Base-by-base conservation (phyloP, 257 asterid species). In the Datura wrightii region DNA sequence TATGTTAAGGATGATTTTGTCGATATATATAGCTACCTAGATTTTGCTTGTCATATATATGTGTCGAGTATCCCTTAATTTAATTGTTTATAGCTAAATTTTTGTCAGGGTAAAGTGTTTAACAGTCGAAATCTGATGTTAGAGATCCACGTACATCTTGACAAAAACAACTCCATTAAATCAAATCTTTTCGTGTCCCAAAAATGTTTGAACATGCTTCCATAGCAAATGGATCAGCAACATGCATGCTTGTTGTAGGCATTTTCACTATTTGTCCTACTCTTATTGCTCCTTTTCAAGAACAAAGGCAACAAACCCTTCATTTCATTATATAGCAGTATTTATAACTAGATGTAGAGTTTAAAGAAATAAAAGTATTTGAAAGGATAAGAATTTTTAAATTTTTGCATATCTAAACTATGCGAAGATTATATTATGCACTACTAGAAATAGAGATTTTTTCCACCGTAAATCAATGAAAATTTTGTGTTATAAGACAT, bases 181-280 rank as follows among this genome's bases (percentile, higher is more conserved):
- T 67, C 76, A 67, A 67, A 37, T 67, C 76, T 67, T 14, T 41
- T 37, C 50, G 76, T 67, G 76, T 67, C 52, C 50, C 50, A 67
- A 15, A 67, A 67, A 67, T 66, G 31, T 37, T 15, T 2, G 44
- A 60, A 37, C 24, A 37, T 37, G 65, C 65, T 58, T 58, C 65
- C 34, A 6, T 18, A 18, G 65, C 10, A 58, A 58, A 58, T 18
- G 31, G 65, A 18, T 58, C 65, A 58, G 65, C 34, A 58, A 58
- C 11, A 58, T 58, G 65, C 55, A 24, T 24, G 31, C 31, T 24
- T 24, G 31, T 24, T 24, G 31, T 24, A 24, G 31, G 31, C 31
- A 24, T 24, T 24, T 24, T 24, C 31, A 24, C 31, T 24, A 24
- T 24, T 24, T 24, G 31, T 24, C 31, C 31, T 24, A 24, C 31